Percentiles rank a stretch among this genome's conserved stretches.
Conservation (phyloP, 805 yeast genomes). For the Maudiozyma bulderi region DNA sequence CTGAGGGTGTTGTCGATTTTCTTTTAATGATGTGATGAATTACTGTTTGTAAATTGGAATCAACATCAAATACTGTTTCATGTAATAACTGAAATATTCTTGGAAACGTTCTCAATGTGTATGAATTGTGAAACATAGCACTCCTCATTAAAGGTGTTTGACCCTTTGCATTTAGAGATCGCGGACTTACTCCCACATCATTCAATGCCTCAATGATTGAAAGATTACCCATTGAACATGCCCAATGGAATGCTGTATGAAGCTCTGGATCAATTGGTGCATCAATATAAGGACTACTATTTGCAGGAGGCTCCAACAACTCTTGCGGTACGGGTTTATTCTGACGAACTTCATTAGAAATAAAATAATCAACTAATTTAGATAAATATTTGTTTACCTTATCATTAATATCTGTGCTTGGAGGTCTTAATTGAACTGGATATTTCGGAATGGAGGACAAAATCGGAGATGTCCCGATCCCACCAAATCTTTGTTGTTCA, state of each 20-base stretch:
- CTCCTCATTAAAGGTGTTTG: conserved; percentile 83
- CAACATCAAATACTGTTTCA: conserved; percentile 70
- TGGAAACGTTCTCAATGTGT: conserved; percentile 70
- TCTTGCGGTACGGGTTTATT: conserved; percentile 22
- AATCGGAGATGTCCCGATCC: conserved; percentile 27
- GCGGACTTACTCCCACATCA: conserved; percentile 58
- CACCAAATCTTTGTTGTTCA: conserved; percentile 21
- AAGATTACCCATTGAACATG: conserved; percentile 87
- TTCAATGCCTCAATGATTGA: conserved; percentile 67
- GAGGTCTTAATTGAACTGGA: conserved; percentile 15
- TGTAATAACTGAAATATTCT: conserved; percentile 65
- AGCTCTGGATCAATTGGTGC: conserved; percentile 90
- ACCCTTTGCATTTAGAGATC: conserved; percentile 55
- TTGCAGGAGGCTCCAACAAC: conserved; percentile 22
- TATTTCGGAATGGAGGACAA: conserved; percentile 25
- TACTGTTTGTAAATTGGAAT: conserved; percentile 63
- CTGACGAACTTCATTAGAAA: conserved; percentile 24
- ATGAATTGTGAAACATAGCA: conserved; percentile 81
- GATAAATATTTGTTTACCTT: conserved; percentile 26
- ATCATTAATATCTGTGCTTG: conserved; percentile 25
- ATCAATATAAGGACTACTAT: conserved; percentile 37
- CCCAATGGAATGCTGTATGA: conserved; percentile 94
- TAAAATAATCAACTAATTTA: conserved; percentile 26
- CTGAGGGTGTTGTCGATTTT: conserved; percentile 66
- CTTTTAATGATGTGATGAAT: conserved; percentile 75